A percentile compares a stretch with the other conserved stretches of the same genome.
phyloP scores from a whole-genome alignment of 768 basidiomycete genomes.

The Mrakia hoshinonis region DNA sequence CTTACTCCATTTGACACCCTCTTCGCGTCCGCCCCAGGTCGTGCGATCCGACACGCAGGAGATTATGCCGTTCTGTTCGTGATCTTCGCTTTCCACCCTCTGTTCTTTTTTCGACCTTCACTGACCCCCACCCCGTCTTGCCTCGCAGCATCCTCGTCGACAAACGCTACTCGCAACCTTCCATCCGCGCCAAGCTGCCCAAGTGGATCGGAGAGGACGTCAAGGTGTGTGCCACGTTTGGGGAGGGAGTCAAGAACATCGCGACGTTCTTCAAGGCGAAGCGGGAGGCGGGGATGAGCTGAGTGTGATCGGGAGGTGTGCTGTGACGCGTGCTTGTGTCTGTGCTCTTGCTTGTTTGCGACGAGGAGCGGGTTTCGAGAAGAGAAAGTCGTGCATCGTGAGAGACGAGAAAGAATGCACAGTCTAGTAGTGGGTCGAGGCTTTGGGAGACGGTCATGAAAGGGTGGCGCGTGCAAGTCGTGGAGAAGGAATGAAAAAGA shows the following conservation, averaged over 20 bases:
- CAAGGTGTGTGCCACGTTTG: constrained; percentile 56
- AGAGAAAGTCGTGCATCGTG: too few species aligned
- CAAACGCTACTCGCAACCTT: constrained; percentile 59
- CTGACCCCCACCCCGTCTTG: neutral
- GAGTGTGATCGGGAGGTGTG: neutral
- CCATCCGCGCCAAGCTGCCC: constrained; percentile 73
- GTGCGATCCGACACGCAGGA: constrained; percentile 79
- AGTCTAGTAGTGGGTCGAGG: too few species aligned
- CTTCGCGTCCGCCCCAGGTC: constrained; percentile 52
- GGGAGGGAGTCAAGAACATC: constrained; percentile 59
- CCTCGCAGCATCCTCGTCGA: constrained; percentile 59
- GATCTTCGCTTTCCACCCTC: neutral
- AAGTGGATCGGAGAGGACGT: constrained; percentile 71
- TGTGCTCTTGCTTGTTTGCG: neutral
- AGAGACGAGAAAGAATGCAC: too few species aligned
- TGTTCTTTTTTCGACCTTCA: neutral
- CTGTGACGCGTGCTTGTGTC: neutral
- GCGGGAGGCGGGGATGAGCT: constrained; percentile 38
- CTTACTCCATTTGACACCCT: neutral
- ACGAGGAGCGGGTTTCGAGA: too few species aligned
- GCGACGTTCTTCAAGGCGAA: constrained; percentile 62
- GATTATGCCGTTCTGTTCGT: constrained; percentile 75
- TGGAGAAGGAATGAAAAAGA: too few species aligned
- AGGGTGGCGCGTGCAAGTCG: too few species aligned
- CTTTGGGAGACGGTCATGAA: too few species aligned